These are phyloP conservation scores for Exophiala sideris DNA, from an alignment of 2,329 filamentous ascomycete genomes.

Conservation along the genomic window DNA sequence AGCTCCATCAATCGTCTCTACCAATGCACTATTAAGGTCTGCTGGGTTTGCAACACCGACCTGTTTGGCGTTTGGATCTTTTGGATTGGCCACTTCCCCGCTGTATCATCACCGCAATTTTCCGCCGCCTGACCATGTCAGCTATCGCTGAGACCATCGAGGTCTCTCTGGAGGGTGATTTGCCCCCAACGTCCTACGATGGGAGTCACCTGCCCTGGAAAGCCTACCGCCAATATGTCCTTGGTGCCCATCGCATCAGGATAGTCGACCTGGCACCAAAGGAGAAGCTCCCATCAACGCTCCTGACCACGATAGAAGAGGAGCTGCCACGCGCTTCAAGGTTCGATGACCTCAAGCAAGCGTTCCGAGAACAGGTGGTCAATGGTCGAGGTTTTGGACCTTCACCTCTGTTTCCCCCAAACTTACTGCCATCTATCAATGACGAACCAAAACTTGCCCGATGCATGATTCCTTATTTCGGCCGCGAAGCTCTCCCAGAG, in stretches of 20 bases:
- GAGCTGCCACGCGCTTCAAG: slow-evolving; percentile 14
- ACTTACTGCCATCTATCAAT: slow-evolving; percentile 25
- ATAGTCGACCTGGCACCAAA: slow-evolving; percentile 20
- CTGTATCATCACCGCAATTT: not conserved
- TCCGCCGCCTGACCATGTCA: slow-evolving; percentile 1
- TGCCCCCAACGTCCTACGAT: slow-evolving; percentile 21
- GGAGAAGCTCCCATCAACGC: slow-evolving; percentile 17
- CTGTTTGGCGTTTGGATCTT: not conserved
- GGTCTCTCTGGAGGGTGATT: not conserved
- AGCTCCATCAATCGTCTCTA: too few relatives aligned
- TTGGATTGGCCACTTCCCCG: not conserved
- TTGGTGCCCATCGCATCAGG: slow-evolving; percentile 25
- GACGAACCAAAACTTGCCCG: slow-evolving; percentile 20
- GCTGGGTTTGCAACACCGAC: not conserved
- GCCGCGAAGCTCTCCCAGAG: slow-evolving; percentile 26
- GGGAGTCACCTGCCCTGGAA: slow-evolving; percentile 26
- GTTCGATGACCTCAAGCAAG: slow-evolving; percentile 18
- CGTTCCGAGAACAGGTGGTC: slow-evolving; percentile 23
- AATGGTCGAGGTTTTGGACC: slow-evolving; percentile 26
- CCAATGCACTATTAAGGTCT: not conserved
- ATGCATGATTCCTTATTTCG: slow-evolving; percentile 26
- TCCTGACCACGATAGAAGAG: slow-evolving; percentile 21
- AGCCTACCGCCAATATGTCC: slow-evolving; percentile 24
- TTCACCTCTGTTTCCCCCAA: slow-evolving; percentile 26
- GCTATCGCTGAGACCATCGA: not conserved